Conservation (phyloP, 1,284 basidiomycete genomes). For the Porodaedalea pini region DNA sequence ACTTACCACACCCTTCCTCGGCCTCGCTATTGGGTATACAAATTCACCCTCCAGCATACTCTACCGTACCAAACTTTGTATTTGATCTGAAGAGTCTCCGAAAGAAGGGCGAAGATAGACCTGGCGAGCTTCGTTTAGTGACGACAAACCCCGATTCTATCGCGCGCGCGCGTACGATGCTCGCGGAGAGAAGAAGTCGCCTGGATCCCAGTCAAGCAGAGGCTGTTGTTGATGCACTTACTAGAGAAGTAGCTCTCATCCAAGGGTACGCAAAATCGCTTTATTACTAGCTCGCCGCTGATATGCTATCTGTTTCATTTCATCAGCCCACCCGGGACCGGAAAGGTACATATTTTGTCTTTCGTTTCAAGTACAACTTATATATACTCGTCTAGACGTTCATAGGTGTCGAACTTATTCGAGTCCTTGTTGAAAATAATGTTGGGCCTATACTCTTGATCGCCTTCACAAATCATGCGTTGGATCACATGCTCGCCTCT, state of each 20-base stretch:
- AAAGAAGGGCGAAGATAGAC: constrained; percentile 21
- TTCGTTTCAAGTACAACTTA: not conserved
- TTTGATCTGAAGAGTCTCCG: constrained; percentile 45
- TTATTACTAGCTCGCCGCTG: constrained; percentile 11
- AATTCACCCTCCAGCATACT: constrained; percentile 48
- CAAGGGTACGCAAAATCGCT: constrained; percentile 53
- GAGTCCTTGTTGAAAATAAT: constrained; percentile 52
- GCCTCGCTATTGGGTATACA: constrained; percentile 30
- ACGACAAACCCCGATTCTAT: constrained; percentile 38
- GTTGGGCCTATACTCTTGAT: constrained; percentile 61
- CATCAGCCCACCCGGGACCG: constrained; percentile 67
- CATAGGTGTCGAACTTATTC: constrained; percentile 62
- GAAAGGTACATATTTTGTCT: constrained; percentile 46
- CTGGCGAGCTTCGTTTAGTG: constrained; percentile 32
- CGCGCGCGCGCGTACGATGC: constrained; percentile 35
- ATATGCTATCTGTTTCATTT: not conserved
- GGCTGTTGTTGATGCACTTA: constrained; percentile 58
- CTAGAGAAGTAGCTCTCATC: constrained; percentile 58
- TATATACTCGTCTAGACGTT: constrained; percentile 43
- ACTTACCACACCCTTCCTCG: constrained; percentile 42
- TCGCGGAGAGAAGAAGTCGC: constrained; percentile 42
- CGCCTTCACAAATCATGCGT: constrained; percentile 72
- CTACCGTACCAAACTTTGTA: constrained; percentile 43
- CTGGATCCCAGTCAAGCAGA: constrained; percentile 67
- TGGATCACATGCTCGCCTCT: constrained; percentile 64